Base-by-base conservation (phyloP, 1,284 basidiomycete species). In the Ustilago cynodontis region DNA sequence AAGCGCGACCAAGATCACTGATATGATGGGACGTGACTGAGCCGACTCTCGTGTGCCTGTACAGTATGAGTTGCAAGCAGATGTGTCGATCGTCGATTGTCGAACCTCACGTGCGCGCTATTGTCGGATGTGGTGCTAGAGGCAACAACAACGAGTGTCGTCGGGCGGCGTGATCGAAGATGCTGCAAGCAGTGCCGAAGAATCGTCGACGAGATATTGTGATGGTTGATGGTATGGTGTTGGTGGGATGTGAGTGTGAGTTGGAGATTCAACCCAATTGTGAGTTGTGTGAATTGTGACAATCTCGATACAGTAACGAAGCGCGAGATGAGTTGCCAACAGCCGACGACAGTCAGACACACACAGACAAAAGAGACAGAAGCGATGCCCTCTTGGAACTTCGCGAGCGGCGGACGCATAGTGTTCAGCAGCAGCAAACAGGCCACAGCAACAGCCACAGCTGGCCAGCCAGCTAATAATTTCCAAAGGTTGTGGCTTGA, bases 221-320 rank as follows among this genome's bases (percentile, higher is more conserved):
- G 43, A 7, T 26, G 24, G 47, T 26, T 18, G 22, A 49, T 28
- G 47, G 1, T 26, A 49, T 49, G 24, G 3, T 26, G 47, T 8
- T n/a, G 8, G 41, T 26, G 47, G 14, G 26, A n/a, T 16, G 14
- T 49, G 47, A 49, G 35, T 49, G 24, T 49, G 37, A 56, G 54
- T 41, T 37, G 54, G 54, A 37, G 26, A 49, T 49, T 49, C 47
- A 49, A 45, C n/a, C n/a, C 43, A 45, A 54, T 33, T 33, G 31
- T 33, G 31, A 6, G 31, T 33, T 26, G 43, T 47, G 55, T 29
- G 14, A 29, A 41, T 56, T 35, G 54, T 29, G 54, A 56, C 61
- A 63, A 63, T 63, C 61, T 63, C 61, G 61, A 63, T 57, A n/a
- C n/a, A n/a, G n/a, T n/a, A 63, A 54, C 29, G 29, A 9, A 39